Base-by-base conservation (phyloP, 495 filamentous ascomycete genomes). In the Bacidia rubella region DNA sequence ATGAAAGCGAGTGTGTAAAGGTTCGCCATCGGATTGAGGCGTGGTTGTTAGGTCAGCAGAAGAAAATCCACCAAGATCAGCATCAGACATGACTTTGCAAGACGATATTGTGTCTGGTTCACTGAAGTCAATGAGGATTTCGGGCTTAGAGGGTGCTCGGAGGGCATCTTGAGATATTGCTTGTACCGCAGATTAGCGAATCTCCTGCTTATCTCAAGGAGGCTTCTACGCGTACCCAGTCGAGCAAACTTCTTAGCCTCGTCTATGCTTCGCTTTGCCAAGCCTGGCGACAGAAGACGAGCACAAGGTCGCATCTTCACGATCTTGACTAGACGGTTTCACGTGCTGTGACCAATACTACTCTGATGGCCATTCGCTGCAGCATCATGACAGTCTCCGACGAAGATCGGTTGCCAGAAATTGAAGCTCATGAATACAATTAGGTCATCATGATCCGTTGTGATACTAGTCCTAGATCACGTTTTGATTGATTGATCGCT, bases 11-110 rank as follows among this genome's bases (percentile, higher is more conserved):
- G 78, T 80, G 59, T 85, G 75, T 77, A 5, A 35, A 35, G 15
- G 5, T 35, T 35, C 29, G 7, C 57, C 65, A 5, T 68, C 54
- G 27, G 69, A 62, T 51, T 39, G 38, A 9, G 72, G 73, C 19
- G 85, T 70, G 64, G 78, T 85, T 60, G 89, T 82, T 47, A 98
- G 73, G 43, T 74, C 65, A 17, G 80, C 80, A 21, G 74, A 77
- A 44, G 88, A 93, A 70, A 76, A 86, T 43, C 90, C 92, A 55
- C 90, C 92, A 7, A 94, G 83, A 59, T 90, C 85, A 32, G 69
- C 71, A 63, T 98, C 92, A 63, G 78, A 83, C 79, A 97, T 88
- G 49, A 82, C 72, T 62, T 90, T 94, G 74, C 85, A 90, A 38
- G 69, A 69, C 17, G 74, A 63, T 27, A 87, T 61, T 11, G 77